Base-by-base conservation (phyloP, 495 filamentous ascomycete species). In the Penicillium antarcticum region DNA sequence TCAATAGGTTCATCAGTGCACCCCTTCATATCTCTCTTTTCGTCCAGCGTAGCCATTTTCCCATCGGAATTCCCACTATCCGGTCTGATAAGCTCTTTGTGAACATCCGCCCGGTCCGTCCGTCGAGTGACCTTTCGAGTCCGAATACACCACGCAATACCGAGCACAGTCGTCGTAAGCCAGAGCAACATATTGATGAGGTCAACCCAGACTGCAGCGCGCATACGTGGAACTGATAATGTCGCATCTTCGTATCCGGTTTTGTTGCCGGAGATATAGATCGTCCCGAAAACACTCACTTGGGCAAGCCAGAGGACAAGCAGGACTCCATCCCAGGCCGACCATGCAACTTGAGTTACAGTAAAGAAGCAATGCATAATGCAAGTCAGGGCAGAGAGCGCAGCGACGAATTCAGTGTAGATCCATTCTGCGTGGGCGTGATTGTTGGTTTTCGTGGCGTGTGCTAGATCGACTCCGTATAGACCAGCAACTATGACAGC, bases 171-270 rank as follows among this genome's bases (percentile, higher is more conserved):
- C 9, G 77, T 83, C 32, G 81, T 59, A 34, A 89, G 60, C 87
- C 87, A 92, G 9, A 91, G 71, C 31, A 89, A 45, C 61, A 83
- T 80, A 58, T 82, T 83, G 18, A 79, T 65, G 14, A 91, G 65
- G 50, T 85, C 83, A 21, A 90, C 69, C 86, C 87, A 91, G 17
- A 89, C 83, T 19, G 86, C 86, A 57, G 82, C 81, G 68, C 87
- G 87, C 87, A 90, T 89, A 31, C 86, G 71, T 48, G 74, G 62
- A 23, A 88, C 16, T 3, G 48, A 56, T 14, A 17, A 17, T 11
- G 60, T 59, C 18, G 18, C 72, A 17, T 76, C 76, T 13, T 53
- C 60, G 61, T 87, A 73, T 79, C 48, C 80, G 4, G 29, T 67
- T 2, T 80, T 54, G 34, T 83, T 58, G 31, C 75, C 75, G 45